Conservation (phyloP, 2,329 filamentous ascomycete species). For the Neonectria ditissima region DNA sequence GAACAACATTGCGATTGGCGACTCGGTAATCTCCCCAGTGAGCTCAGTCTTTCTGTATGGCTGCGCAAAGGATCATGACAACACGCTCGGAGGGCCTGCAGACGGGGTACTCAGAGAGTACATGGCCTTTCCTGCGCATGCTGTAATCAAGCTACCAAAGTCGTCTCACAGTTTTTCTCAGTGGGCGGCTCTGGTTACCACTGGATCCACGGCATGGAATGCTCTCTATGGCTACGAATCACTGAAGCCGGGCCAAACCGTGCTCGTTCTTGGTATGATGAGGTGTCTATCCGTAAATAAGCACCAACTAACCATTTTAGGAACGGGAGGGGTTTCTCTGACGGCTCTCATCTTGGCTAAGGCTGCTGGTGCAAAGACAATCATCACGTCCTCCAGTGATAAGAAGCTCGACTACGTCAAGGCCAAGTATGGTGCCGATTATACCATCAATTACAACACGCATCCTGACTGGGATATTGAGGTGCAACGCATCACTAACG, state of each 20-base stretch:
- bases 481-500: conserved; percentile 56
- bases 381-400: conserved; percentile 64
- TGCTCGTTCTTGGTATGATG: conserved; percentile 49
- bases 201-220: conserved; percentile 62
- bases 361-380: conserved; percentile 58
- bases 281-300: neutral
- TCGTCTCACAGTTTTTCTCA: conserved; percentile 50
- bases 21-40: conserved; percentile 46
- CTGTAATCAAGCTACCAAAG: conserved; percentile 54
- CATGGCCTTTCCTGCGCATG: conserved; percentile 54
- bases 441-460: conserved; percentile 63
- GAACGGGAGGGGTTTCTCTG: conserved; percentile 61
- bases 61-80: conserved; percentile 28
- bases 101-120: conserved; percentile 58
- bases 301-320: conserved; percentile 35
- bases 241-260: conserved; percentile 54
- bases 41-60: conserved; percentile 44
- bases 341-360: conserved; percentile 60
- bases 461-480: conserved; percentile 58
- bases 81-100: conserved; percentile 43
- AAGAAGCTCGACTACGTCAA: conserved; percentile 56
- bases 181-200: conserved; percentile 55
- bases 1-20: conserved; percentile 44
- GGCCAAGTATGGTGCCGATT: conserved; percentile 54
- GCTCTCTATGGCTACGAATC: conserved; percentile 56